Base-by-base conservation (phyloP, 345 rosid species). In the Eucalyptus marginata region DNA sequence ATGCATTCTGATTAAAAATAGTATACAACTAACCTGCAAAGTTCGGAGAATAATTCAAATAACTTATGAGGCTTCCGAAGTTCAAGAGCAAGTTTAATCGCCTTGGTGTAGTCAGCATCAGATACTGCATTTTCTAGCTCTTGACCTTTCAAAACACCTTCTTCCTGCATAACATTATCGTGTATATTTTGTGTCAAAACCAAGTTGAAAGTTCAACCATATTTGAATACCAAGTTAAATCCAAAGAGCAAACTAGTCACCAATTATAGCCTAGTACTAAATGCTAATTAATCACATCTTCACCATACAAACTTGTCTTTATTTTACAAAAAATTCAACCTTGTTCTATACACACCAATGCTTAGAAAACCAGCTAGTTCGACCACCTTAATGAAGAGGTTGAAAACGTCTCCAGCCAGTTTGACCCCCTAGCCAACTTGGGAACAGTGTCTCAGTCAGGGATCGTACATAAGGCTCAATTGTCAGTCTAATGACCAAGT, bases 91-190 rank as follows among this genome's bases (percentile, higher is more conserved):
- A 98, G 88, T 92, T 93, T 93, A 87, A 96, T 96, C 59, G 99
- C 98, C 90, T 95, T 97, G 13, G 90, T 90, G 89, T 95, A 97
- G 87, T 97, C 95, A 44, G 94, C 96, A 93, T 97, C 98, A 88
- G 95, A 76, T 51, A 95, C 93, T 79, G 98, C 99, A 92, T 96
- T 97, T 91, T 96, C 99, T 91, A 97, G 90, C 91, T 97, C 99
- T 91, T 96, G 98, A 85, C 98, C 94, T 94, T 91, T 95, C 91
- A 98, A 90, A 89, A 96, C 93, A 36, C 91, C 92, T 94, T 94
- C 95, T 90, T 94, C 99, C 99, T 98, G 95, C 51, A 93, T 89
- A 49, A 62, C 88, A 90, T 86, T 49, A 20, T 43, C 16, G 47
- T 18, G 49, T 40, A 11, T 24, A 54, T 25, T 16, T 83, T 51